Evolutionary conservation across 1,284 basidiomycete species (phyloP).

Genomic region (Inonotus hispidus): DNA sequence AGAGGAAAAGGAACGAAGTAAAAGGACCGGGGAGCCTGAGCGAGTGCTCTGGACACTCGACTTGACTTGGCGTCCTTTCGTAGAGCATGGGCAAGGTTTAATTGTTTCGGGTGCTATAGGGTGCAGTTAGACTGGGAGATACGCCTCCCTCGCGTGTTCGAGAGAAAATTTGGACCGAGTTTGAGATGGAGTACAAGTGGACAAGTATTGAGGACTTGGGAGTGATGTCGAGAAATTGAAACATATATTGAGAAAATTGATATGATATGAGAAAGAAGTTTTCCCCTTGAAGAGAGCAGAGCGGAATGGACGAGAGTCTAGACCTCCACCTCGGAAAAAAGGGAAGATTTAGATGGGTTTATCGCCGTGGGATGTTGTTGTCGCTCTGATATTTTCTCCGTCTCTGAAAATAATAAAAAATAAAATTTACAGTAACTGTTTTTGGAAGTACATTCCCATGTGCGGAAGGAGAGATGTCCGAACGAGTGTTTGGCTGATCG

Average conservation of each 20-base stretch:
- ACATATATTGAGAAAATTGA: background rate
- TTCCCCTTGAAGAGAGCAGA: background rate
- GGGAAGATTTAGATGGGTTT: too few relatives aligned
- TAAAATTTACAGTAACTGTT: background rate
- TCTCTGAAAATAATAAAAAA: background rate
- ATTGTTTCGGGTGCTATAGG: background rate
- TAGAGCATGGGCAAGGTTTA: too few relatives aligned
- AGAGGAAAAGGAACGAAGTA: too few relatives aligned
- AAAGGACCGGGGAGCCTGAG: too few relatives aligned
- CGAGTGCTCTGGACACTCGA: background rate
- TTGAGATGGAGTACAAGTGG: background rate
- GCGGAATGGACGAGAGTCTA: too few relatives aligned
- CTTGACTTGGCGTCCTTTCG: too few relatives aligned
- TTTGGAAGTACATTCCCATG: background rate
- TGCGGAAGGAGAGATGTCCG: background rate
- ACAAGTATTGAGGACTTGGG: too few relatives aligned
- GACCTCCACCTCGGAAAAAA: too few relatives aligned
- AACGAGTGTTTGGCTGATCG: background rate
- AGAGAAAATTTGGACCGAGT: background rate
- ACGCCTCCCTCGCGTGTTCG: background rate
- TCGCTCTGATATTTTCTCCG: background rate
- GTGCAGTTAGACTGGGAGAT: background rate
- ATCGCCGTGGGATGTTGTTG: too few relatives aligned
- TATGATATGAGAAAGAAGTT: background rate
- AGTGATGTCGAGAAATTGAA: too few relatives aligned